A percentile compares a stretch with the other conserved stretches of the same genome.
These are phyloP conservation scores for Phoma sp. DNA, from an alignment of 2,329 filamentous ascomycete genomes.

Conservation along the genomic window DNA sequence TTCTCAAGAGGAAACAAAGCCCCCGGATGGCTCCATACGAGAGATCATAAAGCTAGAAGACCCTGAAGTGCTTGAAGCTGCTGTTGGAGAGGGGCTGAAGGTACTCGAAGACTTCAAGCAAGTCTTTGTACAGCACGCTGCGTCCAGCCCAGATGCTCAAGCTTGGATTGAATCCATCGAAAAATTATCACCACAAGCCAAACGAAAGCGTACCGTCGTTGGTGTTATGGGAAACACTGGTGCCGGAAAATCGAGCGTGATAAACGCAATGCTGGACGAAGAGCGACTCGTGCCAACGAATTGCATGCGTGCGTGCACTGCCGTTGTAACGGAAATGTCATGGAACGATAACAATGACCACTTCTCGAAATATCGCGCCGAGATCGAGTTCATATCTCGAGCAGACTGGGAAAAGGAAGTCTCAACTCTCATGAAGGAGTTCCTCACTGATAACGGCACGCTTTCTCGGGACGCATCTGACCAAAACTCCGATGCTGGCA, in stretches of 20 bases:
- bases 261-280: constrained; percentile 70
- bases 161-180: constrained; percentile 54
- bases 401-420: constrained; percentile 64
- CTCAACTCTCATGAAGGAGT: constrained; percentile 56
- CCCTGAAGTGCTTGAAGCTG: constrained; percentile 49
- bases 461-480: constrained; percentile 49
- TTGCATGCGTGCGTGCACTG: constrained; percentile 69
- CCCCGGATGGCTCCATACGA: constrained; percentile 34
- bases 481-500: constrained; percentile 56
- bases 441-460: constrained; percentile 53
- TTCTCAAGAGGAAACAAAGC: constrained; percentile 5
- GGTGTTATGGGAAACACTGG: constrained; percentile 69
- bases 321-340: constrained; percentile 66
- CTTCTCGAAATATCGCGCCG: constrained; percentile 57
- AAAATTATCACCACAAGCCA: constrained; percentile 50
- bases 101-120: constrained; percentile 46
- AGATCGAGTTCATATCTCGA: constrained; percentile 64
- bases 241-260: constrained; percentile 67
- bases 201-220: constrained; percentile 57
- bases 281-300: constrained; percentile 64
- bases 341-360: constrained; percentile 59
- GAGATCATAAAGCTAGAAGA: constrained; percentile 42
- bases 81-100: constrained; percentile 48
- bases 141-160: constrained; percentile 37
- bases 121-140: not conserved